Conservation (phyloP, 352 stramenopile genomes). For the Globisporangium nagaii region DNA sequence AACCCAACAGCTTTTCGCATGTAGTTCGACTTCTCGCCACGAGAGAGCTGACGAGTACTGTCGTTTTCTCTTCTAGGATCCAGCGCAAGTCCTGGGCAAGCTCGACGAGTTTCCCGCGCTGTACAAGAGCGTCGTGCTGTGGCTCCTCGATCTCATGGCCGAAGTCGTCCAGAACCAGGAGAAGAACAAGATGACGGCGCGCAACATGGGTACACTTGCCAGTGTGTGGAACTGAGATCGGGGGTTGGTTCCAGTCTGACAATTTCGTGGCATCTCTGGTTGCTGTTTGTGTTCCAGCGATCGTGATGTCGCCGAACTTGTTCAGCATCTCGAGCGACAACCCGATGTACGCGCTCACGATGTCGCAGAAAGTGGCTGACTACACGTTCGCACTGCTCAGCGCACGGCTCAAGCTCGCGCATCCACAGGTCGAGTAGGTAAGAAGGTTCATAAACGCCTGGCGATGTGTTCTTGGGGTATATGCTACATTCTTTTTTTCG, state of each 20-base stretch:
- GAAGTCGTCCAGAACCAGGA: constrained; percentile 47
- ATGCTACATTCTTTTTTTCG: constrained; percentile 9
- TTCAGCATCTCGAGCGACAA: constrained; percentile 64
- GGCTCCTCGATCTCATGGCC: constrained; percentile 74
- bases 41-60: neutral
- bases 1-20: neutral
- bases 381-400: constrained; percentile 50
- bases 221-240: neutral
- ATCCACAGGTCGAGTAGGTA: neutral
- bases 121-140: constrained; percentile 45
- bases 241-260: neutral
- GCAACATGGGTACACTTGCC: constrained; percentile 52
- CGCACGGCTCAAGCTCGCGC: constrained; percentile 22
- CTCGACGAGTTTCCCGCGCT: constrained; percentile 30
- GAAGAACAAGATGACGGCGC: constrained; percentile 74
- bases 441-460: neutral
- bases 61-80: constrained; percentile 22
- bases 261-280: neutral
- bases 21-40: no score
- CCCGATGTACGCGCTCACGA: constrained; percentile 57
- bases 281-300: constrained; percentile 53
- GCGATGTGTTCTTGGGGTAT: constrained; percentile 10
- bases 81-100: constrained; percentile 22
- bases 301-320: constrained; percentile 78
- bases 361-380: constrained; percentile 71